These are phyloP conservation scores for Tylopilus plumbeoviolaceoides DNA, from an alignment of 768 basidiomycete species.

Conservation along the genomic window DNA sequence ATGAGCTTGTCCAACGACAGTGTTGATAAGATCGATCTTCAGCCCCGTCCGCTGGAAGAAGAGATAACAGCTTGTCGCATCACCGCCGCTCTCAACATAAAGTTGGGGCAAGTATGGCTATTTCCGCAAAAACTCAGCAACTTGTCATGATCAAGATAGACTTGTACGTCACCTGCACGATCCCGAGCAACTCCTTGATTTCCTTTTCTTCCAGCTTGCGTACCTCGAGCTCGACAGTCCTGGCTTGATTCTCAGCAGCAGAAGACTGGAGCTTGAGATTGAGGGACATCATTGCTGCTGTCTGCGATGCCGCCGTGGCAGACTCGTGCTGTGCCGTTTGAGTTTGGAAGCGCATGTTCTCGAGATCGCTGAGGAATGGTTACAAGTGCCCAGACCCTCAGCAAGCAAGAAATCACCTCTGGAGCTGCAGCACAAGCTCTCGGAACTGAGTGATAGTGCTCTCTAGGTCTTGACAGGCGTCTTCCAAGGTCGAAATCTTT, in stretches of 20 bases:
- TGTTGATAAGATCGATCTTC: slow-evolving; percentile 86
- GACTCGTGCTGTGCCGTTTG: slow-evolving; percentile 82
- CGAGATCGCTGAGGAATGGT: slow-evolving; percentile 66
- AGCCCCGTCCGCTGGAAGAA: slow-evolving; percentile 88
- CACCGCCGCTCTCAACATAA: slow-evolving; percentile 85
- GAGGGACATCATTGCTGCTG: slow-evolving; percentile 89
- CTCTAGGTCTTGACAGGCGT: slow-evolving; percentile 80
- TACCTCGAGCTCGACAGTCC: slow-evolving; percentile 85
- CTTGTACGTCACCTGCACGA: slow-evolving; percentile 62
- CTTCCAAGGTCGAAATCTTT: slow-evolving; percentile 69
- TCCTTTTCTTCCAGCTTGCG: slow-evolving; percentile 82
- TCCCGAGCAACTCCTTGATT: slow-evolving; percentile 70
- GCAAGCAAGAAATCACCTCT: slow-evolving; percentile 46
- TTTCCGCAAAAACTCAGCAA: neutral
- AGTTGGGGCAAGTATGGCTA: slow-evolving; percentile 90
- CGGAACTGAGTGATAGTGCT: slow-evolving; percentile 88
- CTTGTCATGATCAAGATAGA: neutral
- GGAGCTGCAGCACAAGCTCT: slow-evolving; percentile 81
- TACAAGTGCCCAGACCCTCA: slow-evolving; percentile 6
- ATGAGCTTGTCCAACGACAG: slow-evolving; percentile 77
- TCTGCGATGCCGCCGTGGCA: slow-evolving; percentile 78
- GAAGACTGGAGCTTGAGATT: slow-evolving; percentile 93
- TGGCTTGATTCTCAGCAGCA: slow-evolving; percentile 86
- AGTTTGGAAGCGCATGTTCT: slow-evolving; percentile 76
- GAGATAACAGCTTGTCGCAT: slow-evolving; percentile 84